phyloP scores from a whole-genome alignment of 352 stramenopile species.

The Globisporangium iwayamae region DNA sequence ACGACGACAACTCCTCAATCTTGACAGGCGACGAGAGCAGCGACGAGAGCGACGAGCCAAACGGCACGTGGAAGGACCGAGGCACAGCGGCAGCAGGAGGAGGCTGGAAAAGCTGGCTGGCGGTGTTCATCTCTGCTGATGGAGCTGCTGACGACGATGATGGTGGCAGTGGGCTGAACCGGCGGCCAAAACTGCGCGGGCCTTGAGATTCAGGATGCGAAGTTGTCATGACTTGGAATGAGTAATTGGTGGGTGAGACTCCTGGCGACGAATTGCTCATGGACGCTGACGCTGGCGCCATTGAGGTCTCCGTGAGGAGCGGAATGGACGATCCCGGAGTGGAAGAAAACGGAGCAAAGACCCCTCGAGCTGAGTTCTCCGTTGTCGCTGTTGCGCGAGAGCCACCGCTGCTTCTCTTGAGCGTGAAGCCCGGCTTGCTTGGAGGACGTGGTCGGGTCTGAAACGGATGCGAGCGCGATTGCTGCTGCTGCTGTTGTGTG shows the following conservation, averaged over 20 bases:
- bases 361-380: background rate
- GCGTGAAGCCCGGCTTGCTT: background rate
- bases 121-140: background rate
- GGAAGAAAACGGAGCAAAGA: background rate
- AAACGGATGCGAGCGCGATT: background rate
- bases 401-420: background rate
- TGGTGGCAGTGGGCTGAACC: background rate
- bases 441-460: background rate
- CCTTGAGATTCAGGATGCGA: background rate
- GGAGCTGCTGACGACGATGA: background rate
- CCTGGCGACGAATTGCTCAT: background rate
- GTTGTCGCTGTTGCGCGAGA: background rate
- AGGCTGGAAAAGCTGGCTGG: background rate
- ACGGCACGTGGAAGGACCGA: background rate
- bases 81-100: background rate
- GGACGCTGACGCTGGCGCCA: background rate
- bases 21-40: constrained; percentile 6
- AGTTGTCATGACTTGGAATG: background rate
- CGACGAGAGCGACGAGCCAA: background rate
- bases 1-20: background rate
- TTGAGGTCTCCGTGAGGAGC: background rate
- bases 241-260: background rate
- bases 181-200: background rate
- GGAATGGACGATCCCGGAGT: background rate
- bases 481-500: no score